Evolutionary conservation across 805 yeast species (phyloP).

Genomic region (Teunomyces lycoperdinae): DNA sequence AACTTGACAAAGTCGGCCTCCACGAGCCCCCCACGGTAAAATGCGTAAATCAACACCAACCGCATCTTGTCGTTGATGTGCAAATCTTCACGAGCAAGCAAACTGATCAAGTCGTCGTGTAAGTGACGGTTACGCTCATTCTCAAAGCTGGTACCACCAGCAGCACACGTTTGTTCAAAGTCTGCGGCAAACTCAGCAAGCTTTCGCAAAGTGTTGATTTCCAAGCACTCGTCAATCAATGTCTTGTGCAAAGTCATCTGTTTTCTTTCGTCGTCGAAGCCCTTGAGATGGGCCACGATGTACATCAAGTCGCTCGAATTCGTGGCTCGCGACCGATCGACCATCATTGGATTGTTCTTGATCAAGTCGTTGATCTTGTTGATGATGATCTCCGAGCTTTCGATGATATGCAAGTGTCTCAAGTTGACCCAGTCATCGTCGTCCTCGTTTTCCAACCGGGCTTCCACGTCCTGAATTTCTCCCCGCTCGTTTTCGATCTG

Average conservation of each 20-base stretch:
- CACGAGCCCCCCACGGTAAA: constrained; percentile 79
- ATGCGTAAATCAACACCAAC: constrained; percentile 67
- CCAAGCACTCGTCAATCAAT: constrained; percentile 63
- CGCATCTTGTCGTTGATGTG: constrained; percentile 70
- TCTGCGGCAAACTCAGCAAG: constrained; percentile 71
- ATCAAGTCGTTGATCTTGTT: constrained; percentile 61
- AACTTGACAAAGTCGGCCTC: constrained; percentile 72
- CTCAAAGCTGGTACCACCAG: constrained; percentile 67
- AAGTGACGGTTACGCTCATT: constrained; percentile 60
- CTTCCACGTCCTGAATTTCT: constrained; percentile 27
- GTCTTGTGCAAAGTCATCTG: constrained; percentile 58
- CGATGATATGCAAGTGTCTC: constrained; percentile 73
- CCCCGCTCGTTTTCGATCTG: constrained; percentile 53
- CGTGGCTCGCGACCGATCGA: constrained; percentile 62
- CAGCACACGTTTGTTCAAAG: constrained; percentile 78
- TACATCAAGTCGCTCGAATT: constrained; percentile 70
- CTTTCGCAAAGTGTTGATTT: constrained; percentile 52
- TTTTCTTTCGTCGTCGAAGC: constrained; percentile 65
- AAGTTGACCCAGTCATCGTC: constrained; percentile 73
- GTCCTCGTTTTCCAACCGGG: constrained; percentile 51
- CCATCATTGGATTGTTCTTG: constrained; percentile 70
- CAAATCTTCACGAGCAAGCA: constrained; percentile 49
- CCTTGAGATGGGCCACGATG: constrained; percentile 68
- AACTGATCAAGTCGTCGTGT: constrained; percentile 57
- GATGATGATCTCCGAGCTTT: constrained; percentile 61